Evolutionary conservation across 2,329 filamentous ascomycete genomes (phyloP), one percentile per base, ranked within the genome.

Genomic region (Neospermospora avenae): DNA sequence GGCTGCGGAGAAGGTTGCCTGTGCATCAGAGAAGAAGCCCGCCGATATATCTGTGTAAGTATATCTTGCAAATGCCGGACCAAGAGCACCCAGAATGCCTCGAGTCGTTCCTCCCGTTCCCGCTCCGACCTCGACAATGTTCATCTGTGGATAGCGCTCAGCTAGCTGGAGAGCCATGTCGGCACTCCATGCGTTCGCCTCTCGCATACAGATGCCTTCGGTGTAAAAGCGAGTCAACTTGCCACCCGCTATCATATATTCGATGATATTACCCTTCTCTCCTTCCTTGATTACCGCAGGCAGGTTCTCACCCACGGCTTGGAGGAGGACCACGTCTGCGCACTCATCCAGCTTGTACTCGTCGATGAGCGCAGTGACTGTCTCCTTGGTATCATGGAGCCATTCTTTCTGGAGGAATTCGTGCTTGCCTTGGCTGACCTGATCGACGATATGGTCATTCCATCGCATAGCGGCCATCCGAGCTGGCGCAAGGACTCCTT

Each of bases 11-110:
- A 73, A 71, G 11, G 59, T 57, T 20, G 69, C 60, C 16, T 65
- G 63, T 0, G 74, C 74, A 11, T 68, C 62, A 20, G 71, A 68
- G 51, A 77, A 77, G 68, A 76, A 77, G 0, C 67, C 70, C 1
- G 71, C 62, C 0, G 75, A 76, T 4, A 78, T 73, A 46, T 80
- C 77, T 0, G 76, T 77, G 48, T 72, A 79, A 0, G 69, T 74
- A 62, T 78, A 52, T 18, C 31, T 24, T 1, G 49, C 37, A 18
- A 6, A 52, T 18, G 48, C 35, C 28, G 10, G 5, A 8, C 48
- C 48, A 5, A 51, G 48, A 28, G 58, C 31, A 42, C 57, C 57
- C 3, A 81, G 64, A 4, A 80, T 66, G 1, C 52, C 55, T 1
- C 69, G 65, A 0, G 60, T 61, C 31, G 61, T 16, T 6, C 34